A percentile compares a stretch with the other conserved stretches of the same genome.
Conservation (phyloP, 192 early-diverging fungal genomes). For the Coemansia sp. region DNA sequence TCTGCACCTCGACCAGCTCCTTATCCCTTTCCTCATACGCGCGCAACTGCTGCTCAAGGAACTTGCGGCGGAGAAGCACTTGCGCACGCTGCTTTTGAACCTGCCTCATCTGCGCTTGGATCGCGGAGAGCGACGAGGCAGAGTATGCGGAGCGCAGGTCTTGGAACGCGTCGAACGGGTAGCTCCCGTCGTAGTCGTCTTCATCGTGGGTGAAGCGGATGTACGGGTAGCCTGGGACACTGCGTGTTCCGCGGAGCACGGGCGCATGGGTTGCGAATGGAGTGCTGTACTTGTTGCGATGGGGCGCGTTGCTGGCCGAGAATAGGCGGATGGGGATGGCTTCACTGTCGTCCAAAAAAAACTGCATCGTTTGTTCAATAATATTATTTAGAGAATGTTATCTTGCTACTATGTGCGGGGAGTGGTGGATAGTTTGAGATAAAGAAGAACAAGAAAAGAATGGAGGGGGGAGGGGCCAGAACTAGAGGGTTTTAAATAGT, state of each 20-base stretch:
- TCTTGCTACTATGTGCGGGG: background rate
- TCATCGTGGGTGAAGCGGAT: conserved; percentile 36
- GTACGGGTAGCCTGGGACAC: conserved; percentile 40
- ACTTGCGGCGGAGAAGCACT: conserved; percentile 15
- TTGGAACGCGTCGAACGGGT: conserved; percentile 48
- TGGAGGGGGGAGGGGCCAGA: no score
- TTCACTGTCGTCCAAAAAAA: conserved; percentile 35
- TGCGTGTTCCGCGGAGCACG: conserved; percentile 1
- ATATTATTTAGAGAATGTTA: no score
- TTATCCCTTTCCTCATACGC: conserved; percentile 23
- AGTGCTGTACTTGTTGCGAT: background rate
- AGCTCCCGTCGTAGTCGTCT: conserved; percentile 47
- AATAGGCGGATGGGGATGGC: conserved; percentile 32
- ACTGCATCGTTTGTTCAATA: conserved; percentile 48
- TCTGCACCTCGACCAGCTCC: conserved; percentile 20
- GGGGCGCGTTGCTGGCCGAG: conserved; percentile 34
- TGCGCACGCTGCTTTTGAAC: conserved; percentile 39
- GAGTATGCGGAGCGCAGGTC: conserved; percentile 43
- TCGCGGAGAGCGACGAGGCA: conserved; percentile 11
- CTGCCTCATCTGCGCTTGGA: conserved; percentile 35
- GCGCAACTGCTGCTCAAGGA: conserved; percentile 30
- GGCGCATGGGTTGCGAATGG: background rate
- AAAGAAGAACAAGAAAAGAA: background rate
- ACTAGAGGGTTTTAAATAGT: background rate
- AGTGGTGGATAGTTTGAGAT: no score